phyloP scores from a whole-genome alignment of 2,329 filamentous ascomycete species.

The Corniculantispora saksenae region DNA sequence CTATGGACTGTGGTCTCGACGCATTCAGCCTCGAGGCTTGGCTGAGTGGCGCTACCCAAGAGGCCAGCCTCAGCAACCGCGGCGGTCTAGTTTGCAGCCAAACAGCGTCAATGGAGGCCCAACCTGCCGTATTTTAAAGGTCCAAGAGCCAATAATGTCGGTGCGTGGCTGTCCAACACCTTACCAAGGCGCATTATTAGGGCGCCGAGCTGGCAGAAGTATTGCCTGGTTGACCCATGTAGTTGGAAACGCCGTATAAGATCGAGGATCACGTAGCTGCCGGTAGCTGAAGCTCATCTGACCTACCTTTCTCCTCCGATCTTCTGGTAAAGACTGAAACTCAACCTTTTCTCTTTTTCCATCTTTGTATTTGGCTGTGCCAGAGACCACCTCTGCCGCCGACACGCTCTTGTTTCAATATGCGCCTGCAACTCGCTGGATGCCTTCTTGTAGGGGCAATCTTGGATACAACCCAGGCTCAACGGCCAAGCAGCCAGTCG shows the following conservation, averaged over 20 bases:
- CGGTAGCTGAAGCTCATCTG: neutral
- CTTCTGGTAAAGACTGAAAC: neutral
- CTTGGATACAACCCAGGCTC: neutral
- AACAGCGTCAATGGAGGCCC: neutral
- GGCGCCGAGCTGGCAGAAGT: neutral
- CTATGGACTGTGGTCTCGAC: neutral
- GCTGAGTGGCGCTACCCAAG: neutral
- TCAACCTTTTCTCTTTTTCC: neutral
- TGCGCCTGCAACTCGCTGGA: neutral
- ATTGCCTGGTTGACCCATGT: neutral
- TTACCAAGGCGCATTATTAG: neutral
- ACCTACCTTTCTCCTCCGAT: neutral
- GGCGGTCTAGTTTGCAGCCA: neutral
- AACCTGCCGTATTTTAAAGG: neutral
- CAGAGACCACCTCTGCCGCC: neutral
- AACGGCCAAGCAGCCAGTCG: constrained; percentile 27
- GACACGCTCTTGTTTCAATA: neutral
- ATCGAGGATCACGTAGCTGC: neutral
- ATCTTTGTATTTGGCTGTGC: neutral
- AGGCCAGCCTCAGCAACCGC: neutral
- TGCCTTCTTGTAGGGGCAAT: neutral
- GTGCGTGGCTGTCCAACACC: neutral
- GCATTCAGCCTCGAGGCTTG: neutral
- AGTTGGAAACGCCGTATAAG: neutral
- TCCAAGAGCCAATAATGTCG: too few species aligned